Percentiles rank a stretch among this genome's conserved stretches.
These are phyloP conservation scores for Coniochaeta sp. DNA, from an alignment of 2,329 filamentous ascomycete species.

Conservation along the genomic window DNA sequence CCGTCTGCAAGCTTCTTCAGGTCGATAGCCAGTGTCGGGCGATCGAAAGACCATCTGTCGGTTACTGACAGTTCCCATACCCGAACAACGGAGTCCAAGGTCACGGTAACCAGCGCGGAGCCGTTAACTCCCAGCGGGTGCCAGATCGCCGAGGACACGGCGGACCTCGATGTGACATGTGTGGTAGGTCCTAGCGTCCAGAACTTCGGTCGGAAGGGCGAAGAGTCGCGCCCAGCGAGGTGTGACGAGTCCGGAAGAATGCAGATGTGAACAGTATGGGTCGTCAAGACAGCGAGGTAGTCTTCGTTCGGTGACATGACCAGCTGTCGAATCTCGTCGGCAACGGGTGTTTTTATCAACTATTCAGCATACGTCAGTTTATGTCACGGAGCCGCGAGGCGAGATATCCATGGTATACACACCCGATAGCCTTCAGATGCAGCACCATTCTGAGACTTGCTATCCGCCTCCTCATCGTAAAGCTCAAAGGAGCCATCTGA, in stretches of 20 bases:
- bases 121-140: constrained; percentile 83
- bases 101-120: constrained; percentile 79
- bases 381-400: constrained; percentile 13
- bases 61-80: constrained; percentile 84
- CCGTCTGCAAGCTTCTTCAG: constrained; percentile 84
- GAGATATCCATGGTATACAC: constrained; percentile 16
- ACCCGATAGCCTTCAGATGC: constrained; percentile 40
- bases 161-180: constrained; percentile 79
- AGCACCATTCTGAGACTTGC: constrained; percentile 14
- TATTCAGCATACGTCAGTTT: constrained; percentile 23
- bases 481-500: constrained; percentile 30
- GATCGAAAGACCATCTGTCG: constrained; percentile 81
- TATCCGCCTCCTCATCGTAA: constrained; percentile 18
- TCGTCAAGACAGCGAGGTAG: constrained; percentile 78
- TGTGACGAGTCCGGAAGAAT: constrained; percentile 76
- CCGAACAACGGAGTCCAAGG: constrained; percentile 78
- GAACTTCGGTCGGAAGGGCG: constrained; percentile 71
- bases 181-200: constrained; percentile 90
- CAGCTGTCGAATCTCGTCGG: constrained; percentile 78
- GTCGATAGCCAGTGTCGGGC: constrained; percentile 77
- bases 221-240: constrained; percentile 60
- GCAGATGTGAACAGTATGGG: constrained; percentile 81
- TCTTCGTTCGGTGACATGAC: constrained; percentile 75
- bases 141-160: constrained; percentile 79
- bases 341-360: constrained; percentile 71